Conservation (phyloP, 495 filamentous ascomycete species). For the Neurospora intermedia region DNA sequence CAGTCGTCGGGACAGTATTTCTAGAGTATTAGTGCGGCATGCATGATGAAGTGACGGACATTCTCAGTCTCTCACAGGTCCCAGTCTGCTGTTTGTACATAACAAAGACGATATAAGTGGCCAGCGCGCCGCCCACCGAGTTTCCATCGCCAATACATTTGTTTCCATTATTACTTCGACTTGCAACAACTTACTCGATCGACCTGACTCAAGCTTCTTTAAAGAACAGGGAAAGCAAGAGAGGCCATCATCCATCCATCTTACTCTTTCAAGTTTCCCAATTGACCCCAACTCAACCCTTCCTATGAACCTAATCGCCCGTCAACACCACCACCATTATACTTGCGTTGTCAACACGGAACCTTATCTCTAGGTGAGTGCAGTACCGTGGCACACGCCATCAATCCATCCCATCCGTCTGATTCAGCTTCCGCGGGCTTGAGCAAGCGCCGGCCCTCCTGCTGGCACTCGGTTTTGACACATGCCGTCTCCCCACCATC, state of each 20-base stretch:
- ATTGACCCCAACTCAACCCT: constrained; percentile 3
- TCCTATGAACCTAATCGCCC: neutral
- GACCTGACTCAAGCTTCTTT: neutral
- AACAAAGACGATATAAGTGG: constrained; percentile 19
- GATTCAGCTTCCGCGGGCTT: neutral
- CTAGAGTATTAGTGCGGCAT: neutral
- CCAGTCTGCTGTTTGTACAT: neutral
- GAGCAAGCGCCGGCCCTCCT: neutral
- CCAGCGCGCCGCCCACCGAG: constrained; percentile 7
- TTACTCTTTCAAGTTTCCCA: constrained; percentile 1
- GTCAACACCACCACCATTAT: neutral
- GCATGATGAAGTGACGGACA: constrained; percentile 1
- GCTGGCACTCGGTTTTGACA: neutral
- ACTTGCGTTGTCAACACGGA: neutral
- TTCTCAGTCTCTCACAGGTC: neutral
- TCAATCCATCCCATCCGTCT: neutral
- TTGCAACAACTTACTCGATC: neutral
- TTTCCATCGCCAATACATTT: neutral
- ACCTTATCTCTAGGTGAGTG: neutral
- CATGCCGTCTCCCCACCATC: neutral
- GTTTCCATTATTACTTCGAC: constrained; percentile 1
- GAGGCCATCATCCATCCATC: no score
- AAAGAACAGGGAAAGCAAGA: neutral
- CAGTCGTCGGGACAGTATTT: constrained; percentile 1
- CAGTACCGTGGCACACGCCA: neutral